Conservation (phyloP, 305 asterid species). For the Salvia sclarea region DNA sequence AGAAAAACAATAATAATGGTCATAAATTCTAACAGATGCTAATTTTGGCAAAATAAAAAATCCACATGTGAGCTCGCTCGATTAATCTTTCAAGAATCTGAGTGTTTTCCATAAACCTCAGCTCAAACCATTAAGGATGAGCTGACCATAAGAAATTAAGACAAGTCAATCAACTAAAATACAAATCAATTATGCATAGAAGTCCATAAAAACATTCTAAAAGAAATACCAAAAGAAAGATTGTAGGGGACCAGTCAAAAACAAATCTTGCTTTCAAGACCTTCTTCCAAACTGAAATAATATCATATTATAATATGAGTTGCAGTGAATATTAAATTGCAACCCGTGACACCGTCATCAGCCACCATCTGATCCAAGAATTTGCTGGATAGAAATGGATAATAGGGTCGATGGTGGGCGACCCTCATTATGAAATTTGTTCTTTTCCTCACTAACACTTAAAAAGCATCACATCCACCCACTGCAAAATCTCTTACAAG, state of each 20-base stretch:
- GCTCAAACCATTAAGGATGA: conserved; percentile 7
- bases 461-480: conserved; percentile 31
- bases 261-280: background rate
- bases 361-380: no score
- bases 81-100: background rate
- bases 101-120: background rate
- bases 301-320: background rate
- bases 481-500: conserved; percentile 30
- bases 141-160: conserved; percentile 6
- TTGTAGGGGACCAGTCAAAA: conserved; percentile 14
- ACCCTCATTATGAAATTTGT: conserved; percentile 25
- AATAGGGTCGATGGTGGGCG: conserved; percentile 31
- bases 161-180: conserved; percentile 18
- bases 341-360: background rate
- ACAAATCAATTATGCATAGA: conserved; percentile 16
- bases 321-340: conserved; percentile 5
- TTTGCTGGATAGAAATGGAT: conserved; percentile 20
- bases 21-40: conserved; percentile 4
- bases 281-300: background rate
- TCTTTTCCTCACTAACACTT: conserved; percentile 22
- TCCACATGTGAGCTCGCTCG: background rate
- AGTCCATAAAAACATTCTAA: background rate
- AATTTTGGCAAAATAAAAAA: background rate
- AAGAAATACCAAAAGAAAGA: background rate
- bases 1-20: background rate